Evolutionary conservation across 495 filamentous ascomycete genomes (phyloP), one percentile per base, ranked within the genome.

Genomic region (Usnea hakonensis): DNA sequence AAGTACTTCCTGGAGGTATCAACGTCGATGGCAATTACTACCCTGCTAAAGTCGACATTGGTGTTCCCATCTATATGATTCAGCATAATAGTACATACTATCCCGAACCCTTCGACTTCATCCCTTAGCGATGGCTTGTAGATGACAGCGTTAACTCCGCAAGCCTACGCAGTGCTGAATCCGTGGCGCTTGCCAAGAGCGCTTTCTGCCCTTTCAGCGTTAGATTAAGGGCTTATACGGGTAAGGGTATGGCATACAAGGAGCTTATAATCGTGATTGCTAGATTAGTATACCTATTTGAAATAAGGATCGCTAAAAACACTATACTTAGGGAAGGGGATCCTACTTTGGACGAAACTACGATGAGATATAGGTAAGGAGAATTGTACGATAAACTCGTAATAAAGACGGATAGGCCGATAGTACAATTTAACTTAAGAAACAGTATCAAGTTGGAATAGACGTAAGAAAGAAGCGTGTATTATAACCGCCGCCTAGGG

Each of bases 151-250:
- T n/a, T n/a, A n/a, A 67, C 26, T 63, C 65, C 0, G 36, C 13
- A 28, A 44, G 16, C 19, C 58, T 40, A 2, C 55, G 58, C 2
- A 76, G 66, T 23, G 73, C 72, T 36, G 71, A 76, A 23, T 70
- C 71, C 5, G 71, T 81, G 14, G 77, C 77, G 57, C 61, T 69
- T 2, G 76, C 77, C 6, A 73, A 74, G 0, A 65, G 65, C 5
- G 80, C 80, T 19, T 85, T 82, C 67, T 79, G 74, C 36, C 82
- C 84, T 1, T 87, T 86, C 59, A 79, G 76, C 37, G 77, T 83
- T 44, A 84, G 84, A 2, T 78, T 79, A 0, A 71, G 82, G 13
- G 79, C 79, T 0, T 87, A 83, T 54, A 79, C 85, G 53, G 84
- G 82, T 2, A 83, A 83, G 73, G 72, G 72, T 9, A 77, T 87